Evolutionary conservation across 2,329 filamentous ascomycete species (phyloP), one percentile per base, ranked within the genome.

Genomic region (Aspergillus bombycis): DNA sequence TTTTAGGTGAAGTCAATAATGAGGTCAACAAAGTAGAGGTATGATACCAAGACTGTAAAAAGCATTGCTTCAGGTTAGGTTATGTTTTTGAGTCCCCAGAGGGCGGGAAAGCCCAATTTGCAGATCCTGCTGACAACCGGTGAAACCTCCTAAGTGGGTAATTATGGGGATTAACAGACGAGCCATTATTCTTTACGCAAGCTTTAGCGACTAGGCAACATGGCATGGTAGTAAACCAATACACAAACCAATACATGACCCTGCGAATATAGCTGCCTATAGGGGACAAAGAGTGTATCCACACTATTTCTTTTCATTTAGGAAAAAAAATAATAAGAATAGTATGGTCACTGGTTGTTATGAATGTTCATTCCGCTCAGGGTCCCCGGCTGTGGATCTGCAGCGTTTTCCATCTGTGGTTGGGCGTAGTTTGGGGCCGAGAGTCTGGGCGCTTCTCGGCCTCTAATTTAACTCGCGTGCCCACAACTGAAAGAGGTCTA

Each of bases 391-490:
- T 23, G 32, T 26, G 52, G 52, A 54, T 54, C 52, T 54, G 30
- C 32, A 54, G 32, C 9, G 52, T 12, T 28, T 16, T 5, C 10
- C 7, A 34, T 54, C n/a, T 38, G 6, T 36, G 32, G 32, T 30
- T 50, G 7, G 7, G 28, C 9, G 9, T 53, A 53, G 30, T 53
- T 34, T 34, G 50, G 48, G 26, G 48, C 48, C 48, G 26, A 5
- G 23, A 28, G 50, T 53, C 50, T 53, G 50, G 50, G 50, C 50
- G 14, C 50, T 21, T 36, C n/a, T 54, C 30, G 19, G n/a, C 52
- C 30, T 53, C 32, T 53, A 53, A 54, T 54, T 14, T 36, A 36
- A 54, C 52, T 54, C 52, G 32, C 52, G 52, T 54, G 52, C 36
- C 32, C 52, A 34, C 30, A 21, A 19, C 19, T 32, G 50, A 32